Conservation (phyloP, 768 basidiomycete genomes). For the Austroboletus eburneus region DNA sequence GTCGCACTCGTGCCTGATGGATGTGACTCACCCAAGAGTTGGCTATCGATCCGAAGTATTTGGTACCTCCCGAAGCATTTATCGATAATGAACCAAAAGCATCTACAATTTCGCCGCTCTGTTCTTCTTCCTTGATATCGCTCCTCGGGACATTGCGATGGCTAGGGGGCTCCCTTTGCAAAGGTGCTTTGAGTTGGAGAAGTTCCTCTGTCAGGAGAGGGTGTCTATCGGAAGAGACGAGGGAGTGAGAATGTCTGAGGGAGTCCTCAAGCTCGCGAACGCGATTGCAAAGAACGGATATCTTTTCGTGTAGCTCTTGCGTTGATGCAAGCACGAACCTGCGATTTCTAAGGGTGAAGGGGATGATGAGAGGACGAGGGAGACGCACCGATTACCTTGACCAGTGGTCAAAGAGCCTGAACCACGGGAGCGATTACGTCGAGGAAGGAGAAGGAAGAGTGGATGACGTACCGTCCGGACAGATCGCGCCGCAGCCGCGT, state of each 20-base stretch:
- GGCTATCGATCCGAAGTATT: conserved; percentile 72
- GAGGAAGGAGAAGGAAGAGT: conserved; percentile 11
- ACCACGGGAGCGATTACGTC: conserved; percentile 14
- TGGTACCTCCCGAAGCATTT: conserved; percentile 64
- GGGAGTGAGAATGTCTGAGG: conserved; percentile 55
- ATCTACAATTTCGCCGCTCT: conserved; percentile 65
- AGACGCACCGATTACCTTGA: conserved; percentile 67
- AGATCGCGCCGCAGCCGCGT: conserved; percentile 75
- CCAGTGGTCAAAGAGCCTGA: conserved; percentile 77
- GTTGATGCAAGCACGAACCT: conserved; percentile 80
- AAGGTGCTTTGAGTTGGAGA: conserved; percentile 68
- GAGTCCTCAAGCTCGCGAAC: conserved; percentile 76
- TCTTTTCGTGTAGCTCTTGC: conserved; percentile 80
- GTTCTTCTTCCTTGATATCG: conserved; percentile 57
- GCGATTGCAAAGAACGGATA: conserved; percentile 65
- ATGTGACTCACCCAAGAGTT: conserved; percentile 59
- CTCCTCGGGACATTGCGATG: conserved; percentile 36
- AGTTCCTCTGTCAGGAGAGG: conserved; percentile 70
- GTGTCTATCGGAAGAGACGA: conserved; percentile 56
- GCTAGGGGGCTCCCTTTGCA: conserved; percentile 59
- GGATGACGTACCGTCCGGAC: conserved; percentile 61
- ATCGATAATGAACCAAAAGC: conserved; percentile 80
- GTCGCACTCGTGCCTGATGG: neutral
- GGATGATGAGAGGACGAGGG: neutral
- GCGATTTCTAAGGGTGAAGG: conserved; percentile 4